phyloP scores from a whole-genome alignment of 73 alveolate genomes.

The Paraurostyla sp. region DNA sequence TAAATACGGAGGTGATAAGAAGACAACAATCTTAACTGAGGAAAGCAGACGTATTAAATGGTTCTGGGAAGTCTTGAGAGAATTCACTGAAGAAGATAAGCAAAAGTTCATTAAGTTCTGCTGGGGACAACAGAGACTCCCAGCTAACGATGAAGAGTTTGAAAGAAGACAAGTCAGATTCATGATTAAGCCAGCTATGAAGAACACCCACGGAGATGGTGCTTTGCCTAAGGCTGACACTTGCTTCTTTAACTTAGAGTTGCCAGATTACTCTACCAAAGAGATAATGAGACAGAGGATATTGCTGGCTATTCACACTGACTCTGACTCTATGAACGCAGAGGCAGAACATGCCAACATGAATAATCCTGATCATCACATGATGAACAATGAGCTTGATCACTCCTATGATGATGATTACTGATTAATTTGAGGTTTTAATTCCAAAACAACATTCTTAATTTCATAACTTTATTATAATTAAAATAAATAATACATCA shows the following conservation, averaged over 20 bases:
- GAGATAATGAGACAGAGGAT: slow-evolving; percentile 89
- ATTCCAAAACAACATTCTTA: too few relatives aligned
- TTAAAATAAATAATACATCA: too few relatives aligned
- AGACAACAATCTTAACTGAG: slow-evolving; percentile 63
- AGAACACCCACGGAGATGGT: slow-evolving; percentile 87
- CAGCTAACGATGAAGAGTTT: slow-evolving; percentile 98
- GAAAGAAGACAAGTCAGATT: slow-evolving; percentile 93
- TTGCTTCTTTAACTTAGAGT: slow-evolving; percentile 97
- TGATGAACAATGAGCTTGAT: slow-evolving; percentile 10
- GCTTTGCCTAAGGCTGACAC: slow-evolving; percentile 99
- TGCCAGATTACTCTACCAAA: slow-evolving; percentile 94
- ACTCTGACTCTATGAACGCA: slow-evolving; percentile 97
- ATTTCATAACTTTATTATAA: too few relatives aligned
- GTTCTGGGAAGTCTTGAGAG: slow-evolving; percentile 97
- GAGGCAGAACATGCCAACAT: slow-evolving; percentile 80
- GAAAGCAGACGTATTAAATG: slow-evolving; percentile 87
- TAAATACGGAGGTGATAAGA: slow-evolving; percentile 91
- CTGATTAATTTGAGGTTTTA: too few relatives aligned
- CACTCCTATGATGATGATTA: slow-evolving; percentile 63
- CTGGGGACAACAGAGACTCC: slow-evolving; percentile 99
- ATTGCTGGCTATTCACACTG: slow-evolving; percentile 92
- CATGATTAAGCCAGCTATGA: slow-evolving; percentile 93
- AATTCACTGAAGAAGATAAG: slow-evolving; percentile 92
- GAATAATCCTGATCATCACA: not conserved
- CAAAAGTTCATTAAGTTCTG: slow-evolving; percentile 97